Evolutionary conservation across 768 basidiomycete species (phyloP).

Genomic region (Hysterangium stoloniferum): DNA sequence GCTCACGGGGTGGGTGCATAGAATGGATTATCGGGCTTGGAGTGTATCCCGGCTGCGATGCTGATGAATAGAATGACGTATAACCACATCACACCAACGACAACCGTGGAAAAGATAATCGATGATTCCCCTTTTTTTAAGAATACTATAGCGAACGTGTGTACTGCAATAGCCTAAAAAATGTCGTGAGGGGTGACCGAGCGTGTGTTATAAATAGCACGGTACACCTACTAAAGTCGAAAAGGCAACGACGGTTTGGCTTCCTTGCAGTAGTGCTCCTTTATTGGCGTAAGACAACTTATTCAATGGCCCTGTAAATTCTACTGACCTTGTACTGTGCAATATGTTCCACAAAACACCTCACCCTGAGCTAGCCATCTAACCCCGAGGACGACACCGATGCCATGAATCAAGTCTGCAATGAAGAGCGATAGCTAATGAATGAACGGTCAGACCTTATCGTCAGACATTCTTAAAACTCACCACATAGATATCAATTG

Average conservation of each 20-base stretch:
- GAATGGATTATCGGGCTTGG: not conserved
- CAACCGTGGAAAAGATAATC: not conserved
- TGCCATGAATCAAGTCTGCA: not conserved
- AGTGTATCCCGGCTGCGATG: not conserved
- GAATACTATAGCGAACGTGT: not conserved
- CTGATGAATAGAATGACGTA: not conserved
- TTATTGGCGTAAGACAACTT: too few species aligned
- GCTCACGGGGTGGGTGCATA: not conserved
- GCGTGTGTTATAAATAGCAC: not conserved
- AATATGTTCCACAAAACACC: not conserved
- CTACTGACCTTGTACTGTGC: not conserved
- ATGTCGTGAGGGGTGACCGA: not conserved
- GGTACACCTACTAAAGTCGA: too few species aligned
- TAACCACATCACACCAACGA: not conserved
- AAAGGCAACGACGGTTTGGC: too few species aligned
- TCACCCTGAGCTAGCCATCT: not conserved
- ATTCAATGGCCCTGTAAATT: too few species aligned
- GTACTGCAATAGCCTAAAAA: not conserved
- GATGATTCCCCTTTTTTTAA: not conserved
- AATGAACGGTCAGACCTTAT: too few species aligned
- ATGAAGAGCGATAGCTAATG: not conserved
- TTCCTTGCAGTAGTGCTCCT: too few species aligned
- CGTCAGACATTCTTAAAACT: too few species aligned
- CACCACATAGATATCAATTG: too few species aligned
- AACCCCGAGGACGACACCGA: not conserved